Conservation (phyloP, 192 early-diverging fungal species). For the Cetraspora pellucida region DNA sequence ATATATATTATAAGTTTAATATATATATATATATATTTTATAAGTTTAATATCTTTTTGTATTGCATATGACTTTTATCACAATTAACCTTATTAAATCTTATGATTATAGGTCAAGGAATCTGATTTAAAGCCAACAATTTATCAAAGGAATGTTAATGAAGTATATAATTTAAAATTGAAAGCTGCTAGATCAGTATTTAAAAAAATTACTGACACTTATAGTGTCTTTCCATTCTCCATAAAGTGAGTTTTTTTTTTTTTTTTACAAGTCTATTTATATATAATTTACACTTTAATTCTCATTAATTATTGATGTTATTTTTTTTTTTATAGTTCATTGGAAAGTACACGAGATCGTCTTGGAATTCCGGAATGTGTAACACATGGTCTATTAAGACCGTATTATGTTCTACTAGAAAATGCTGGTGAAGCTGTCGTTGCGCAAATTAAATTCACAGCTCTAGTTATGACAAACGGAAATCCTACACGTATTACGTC, state of each 20-base stretch:
- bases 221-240: slow-evolving; percentile 79
- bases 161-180: slow-evolving; percentile 71
- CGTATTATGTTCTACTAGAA: slow-evolving; percentile 64
- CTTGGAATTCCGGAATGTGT: slow-evolving; percentile 75
- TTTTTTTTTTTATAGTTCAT: slow-evolving; percentile 33
- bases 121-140: slow-evolving; percentile 60
- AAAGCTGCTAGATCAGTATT: slow-evolving; percentile 65
- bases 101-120: slow-evolving; percentile 37
- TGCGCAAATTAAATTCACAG: slow-evolving; percentile 78
- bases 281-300: slow-evolving; percentile 13
- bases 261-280: slow-evolving; percentile 28
- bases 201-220: slow-evolving; percentile 59
- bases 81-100: not conserved
- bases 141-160: slow-evolving; percentile 74
- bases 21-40: no score
- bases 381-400: slow-evolving; percentile 62
- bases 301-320: slow-evolving; percentile 34
- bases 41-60: no score
- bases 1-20: no score
- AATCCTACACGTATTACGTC: slow-evolving; percentile 70
- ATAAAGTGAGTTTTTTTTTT: slow-evolving; percentile 52
- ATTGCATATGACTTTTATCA: no score
- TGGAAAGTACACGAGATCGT: slow-evolving; percentile 49
- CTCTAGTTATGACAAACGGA: slow-evolving; percentile 61
- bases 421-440: slow-evolving; percentile 53